Conservation (phyloP, 345 rosid species). For the Acer yangbiense region DNA sequence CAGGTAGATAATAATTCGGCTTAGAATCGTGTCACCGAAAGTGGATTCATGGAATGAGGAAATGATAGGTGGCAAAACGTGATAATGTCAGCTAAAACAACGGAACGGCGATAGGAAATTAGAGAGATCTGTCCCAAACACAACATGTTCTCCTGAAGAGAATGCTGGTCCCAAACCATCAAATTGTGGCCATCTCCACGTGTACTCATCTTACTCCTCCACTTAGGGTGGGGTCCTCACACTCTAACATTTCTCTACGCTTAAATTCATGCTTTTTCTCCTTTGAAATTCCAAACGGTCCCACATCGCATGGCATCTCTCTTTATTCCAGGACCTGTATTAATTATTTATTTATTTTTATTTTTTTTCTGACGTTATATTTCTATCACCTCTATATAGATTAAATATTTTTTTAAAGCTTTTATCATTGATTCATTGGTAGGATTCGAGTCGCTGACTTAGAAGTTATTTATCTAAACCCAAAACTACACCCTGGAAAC, state of each 20-base stretch:
- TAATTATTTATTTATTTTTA: background rate
- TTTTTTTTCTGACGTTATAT: no score
- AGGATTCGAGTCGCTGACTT: no score
- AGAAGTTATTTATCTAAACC: no score
- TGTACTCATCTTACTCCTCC: slow-evolving; percentile 1
- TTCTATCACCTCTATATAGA: no score
- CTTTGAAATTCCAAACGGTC: background rate
- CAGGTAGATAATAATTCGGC: no score
- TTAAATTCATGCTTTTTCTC: slow-evolving; percentile 7
- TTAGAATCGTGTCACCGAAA: no score
- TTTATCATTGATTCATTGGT: no score
- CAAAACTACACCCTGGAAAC: no score
- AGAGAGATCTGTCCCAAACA: slow-evolving; percentile 29
- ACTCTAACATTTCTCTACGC: background rate
- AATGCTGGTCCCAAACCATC: slow-evolving; percentile 22
- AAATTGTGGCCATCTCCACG: background rate
- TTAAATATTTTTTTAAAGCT: no score
- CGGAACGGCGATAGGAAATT: slow-evolving; percentile 13
- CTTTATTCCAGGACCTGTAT: background rate
- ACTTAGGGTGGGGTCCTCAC: background rate
- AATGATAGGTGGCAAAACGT: slow-evolving; percentile 15
- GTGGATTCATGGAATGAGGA: background rate
- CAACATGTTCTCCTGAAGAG: slow-evolving; percentile 25
- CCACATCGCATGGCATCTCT: background rate
- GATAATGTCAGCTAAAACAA: slow-evolving; percentile 29